Base-by-base conservation (phyloP, 257 asterid species). In the Lycium ferocissimum region DNA sequence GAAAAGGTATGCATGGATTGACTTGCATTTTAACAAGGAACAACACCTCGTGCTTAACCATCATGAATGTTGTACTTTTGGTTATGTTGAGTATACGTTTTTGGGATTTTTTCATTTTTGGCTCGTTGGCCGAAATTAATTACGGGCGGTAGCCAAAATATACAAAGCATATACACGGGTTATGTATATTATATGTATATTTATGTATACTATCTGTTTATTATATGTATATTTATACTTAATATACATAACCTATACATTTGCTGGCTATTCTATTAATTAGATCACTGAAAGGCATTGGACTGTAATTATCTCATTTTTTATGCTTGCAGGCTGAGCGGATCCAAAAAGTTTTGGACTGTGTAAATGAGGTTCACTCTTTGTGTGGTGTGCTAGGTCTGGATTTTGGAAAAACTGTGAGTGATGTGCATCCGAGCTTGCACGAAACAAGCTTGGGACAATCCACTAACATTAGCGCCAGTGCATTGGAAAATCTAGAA, bases 391-490 rank as follows among this genome's bases (percentile, higher is more conserved):
- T 75, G 33, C 86, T 84, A 17, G 83, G 86, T 35, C 4, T 84
- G 53, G 56, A 84, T 84, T 84, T 84, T 51, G 75, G 49, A 49
- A 57, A 62, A 84, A 84, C 83, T 22, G 78, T 84, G 61, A 84
- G 83, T 76, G 83, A 38, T 61, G 86, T 84, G 82, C 83, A 84
- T 62, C 86, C 86, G 17, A 84, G 79, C 75, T 61, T 84, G 57
- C 65, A 78, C 5, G 83, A 76, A 63, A 57, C 83, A 75, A 66
- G 85, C 35, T 63, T 26, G 6, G 86, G 73, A 75, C 56, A 78
- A 22, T 56, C 83, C 35, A 84, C 82, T 14, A 84, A 78, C 69
- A 76, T 84, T 38, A 84, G 86, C 6, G 53, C 51, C 43, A 78
- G 51, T 17, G 69, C 83, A 18, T 38, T 84, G 45, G 86, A 75